These are phyloP conservation scores for Magnusiomyces tetraspermus DNA, from an alignment of 1,139 yeast species.

Conservation along the genomic window DNA sequence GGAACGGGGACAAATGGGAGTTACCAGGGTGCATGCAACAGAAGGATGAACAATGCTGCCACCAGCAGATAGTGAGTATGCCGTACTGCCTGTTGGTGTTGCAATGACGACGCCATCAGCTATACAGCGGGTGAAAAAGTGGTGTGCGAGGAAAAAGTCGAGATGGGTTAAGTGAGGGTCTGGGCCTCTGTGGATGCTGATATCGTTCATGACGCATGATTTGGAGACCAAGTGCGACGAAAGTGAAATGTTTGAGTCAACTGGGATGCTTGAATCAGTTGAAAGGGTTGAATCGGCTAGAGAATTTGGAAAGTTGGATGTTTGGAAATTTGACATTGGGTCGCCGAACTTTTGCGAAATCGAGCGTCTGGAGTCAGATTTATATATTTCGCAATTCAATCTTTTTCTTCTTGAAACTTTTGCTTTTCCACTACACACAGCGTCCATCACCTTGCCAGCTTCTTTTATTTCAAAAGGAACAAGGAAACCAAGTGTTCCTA, in stretches of 20 bases:
- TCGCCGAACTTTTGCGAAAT: background rate
- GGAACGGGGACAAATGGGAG: slow-evolving; percentile 93
- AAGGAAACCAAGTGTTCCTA: slow-evolving; percentile 87
- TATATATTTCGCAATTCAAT: slow-evolving; percentile 52
- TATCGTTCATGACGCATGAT: slow-evolving; percentile 80
- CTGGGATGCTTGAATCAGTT: background rate
- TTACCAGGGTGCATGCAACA: slow-evolving; percentile 69
- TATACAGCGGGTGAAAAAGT: slow-evolving; percentile 76
- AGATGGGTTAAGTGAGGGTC: slow-evolving; percentile 77
- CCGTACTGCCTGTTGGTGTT: slow-evolving; percentile 94
- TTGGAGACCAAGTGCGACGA: background rate
- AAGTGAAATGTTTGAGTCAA: too few relatives aligned
- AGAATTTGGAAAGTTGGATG: background rate
- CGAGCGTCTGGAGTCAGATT: slow-evolving; percentile 5
- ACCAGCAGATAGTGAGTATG: slow-evolving; percentile 81
- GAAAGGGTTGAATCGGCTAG: background rate
- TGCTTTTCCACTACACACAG: slow-evolving; percentile 58
- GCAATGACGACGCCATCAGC: slow-evolving; percentile 83
- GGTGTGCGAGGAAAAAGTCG: slow-evolving; percentile 73
- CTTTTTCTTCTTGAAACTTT: slow-evolving; percentile 68
- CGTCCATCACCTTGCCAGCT: slow-evolving; percentile 50
- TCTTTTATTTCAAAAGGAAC: slow-evolving; percentile 70
- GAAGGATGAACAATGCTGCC: slow-evolving; percentile 89
- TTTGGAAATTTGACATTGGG: background rate
- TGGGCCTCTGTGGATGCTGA: slow-evolving; percentile 78